phyloP scores from a whole-genome alignment of 164 flowering plant species.

The Vitis riparia region DNA sequence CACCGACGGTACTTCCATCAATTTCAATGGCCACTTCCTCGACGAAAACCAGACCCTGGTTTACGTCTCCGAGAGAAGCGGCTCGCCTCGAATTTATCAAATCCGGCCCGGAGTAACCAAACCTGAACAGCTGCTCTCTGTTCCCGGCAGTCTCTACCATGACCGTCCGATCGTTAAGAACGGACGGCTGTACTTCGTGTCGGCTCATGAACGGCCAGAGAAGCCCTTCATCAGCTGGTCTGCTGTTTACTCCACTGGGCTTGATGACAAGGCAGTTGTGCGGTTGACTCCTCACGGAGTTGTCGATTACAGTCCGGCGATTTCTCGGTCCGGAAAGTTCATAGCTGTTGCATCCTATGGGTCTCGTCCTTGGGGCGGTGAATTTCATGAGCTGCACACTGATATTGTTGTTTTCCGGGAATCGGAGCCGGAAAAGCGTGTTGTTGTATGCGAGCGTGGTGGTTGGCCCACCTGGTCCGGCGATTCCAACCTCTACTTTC shows the following conservation, averaged over 20 bases:
- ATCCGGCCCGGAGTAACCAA: slow-evolving; percentile 17
- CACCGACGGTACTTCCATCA: slow-evolving; percentile 73
- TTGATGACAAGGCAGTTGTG: slow-evolving; percentile 9
- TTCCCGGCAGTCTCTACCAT: slow-evolving; percentile 51
- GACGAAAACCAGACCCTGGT: slow-evolving; percentile 43
- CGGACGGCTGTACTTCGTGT: slow-evolving; percentile 52
- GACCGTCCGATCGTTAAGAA: slow-evolving; percentile 67
- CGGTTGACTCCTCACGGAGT: slow-evolving; percentile 60
- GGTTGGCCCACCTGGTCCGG: slow-evolving; percentile 94
- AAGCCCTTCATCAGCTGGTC: slow-evolving; percentile 57
- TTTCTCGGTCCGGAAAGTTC: slow-evolving; percentile 57
- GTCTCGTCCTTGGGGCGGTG: slow-evolving; percentile 72
- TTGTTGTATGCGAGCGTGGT: slow-evolving; percentile 44
- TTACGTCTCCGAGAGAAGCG: slow-evolving; percentile 70
- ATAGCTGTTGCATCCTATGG: slow-evolving; percentile 87
- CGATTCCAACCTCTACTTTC: slow-evolving; percentile 70
- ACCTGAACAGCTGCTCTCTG: slow-evolving; percentile 35
- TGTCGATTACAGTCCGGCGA: slow-evolving; percentile 77
- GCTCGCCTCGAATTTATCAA: slow-evolving; percentile 46
- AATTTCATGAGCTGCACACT: slow-evolving; percentile 65
- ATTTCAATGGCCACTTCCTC: slow-evolving; percentile 65
- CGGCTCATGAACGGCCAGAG: slow-evolving; percentile 70
- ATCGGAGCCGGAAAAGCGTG: slow-evolving; percentile 50
- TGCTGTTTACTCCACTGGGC: slow-evolving; percentile 52
- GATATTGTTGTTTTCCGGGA: slow-evolving; percentile 63